phyloP scores from a whole-genome alignment of 495 filamentous ascomycete species.

The Aspergillus mulundensis region DNA sequence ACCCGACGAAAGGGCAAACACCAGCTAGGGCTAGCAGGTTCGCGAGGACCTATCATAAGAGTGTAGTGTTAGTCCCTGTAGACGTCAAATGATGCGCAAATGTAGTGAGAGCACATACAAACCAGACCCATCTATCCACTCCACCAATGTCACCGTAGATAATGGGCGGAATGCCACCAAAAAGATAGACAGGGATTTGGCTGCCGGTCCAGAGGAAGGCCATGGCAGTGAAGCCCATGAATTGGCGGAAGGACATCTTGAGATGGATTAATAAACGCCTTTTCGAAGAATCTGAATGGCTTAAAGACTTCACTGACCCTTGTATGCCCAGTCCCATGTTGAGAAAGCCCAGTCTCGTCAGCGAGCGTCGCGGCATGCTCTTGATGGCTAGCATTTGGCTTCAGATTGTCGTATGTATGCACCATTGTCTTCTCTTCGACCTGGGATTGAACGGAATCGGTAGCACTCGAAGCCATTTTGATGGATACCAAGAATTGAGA shows the following conservation, averaged over 20 bases:
- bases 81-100: not conserved
- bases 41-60: slow-evolving; percentile 44
- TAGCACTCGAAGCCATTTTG: slow-evolving; percentile 8
- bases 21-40: slow-evolving; percentile 64
- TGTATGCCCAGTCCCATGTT: slow-evolving; percentile 8
- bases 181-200: slow-evolving; percentile 61
- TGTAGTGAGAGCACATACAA: slow-evolving; percentile 39
- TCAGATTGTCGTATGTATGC: slow-evolving; percentile 17
- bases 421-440: slow-evolving; percentile 26
- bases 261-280: not conserved
- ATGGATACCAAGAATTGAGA: not conserved
- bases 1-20: slow-evolving; percentile 69
- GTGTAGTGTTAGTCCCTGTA: not conserved
- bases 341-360: slow-evolving; percentile 21
- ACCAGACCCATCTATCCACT: slow-evolving; percentile 66
- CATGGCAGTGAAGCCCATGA: slow-evolving; percentile 61
- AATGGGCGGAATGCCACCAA: slow-evolving; percentile 58
- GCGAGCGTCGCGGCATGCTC: slow-evolving; percentile 17
- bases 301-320: not conserved
- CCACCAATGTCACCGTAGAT: slow-evolving; percentile 66
- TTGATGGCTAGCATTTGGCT: slow-evolving; percentile 23
- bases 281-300: not conserved
- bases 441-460: slow-evolving; percentile 16
- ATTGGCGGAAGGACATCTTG: slow-evolving; percentile 53
- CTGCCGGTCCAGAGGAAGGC: slow-evolving; percentile 64